Conservation (phyloP, 805 yeast genomes). For the Grigorovia yakushimaensis region DNA sequence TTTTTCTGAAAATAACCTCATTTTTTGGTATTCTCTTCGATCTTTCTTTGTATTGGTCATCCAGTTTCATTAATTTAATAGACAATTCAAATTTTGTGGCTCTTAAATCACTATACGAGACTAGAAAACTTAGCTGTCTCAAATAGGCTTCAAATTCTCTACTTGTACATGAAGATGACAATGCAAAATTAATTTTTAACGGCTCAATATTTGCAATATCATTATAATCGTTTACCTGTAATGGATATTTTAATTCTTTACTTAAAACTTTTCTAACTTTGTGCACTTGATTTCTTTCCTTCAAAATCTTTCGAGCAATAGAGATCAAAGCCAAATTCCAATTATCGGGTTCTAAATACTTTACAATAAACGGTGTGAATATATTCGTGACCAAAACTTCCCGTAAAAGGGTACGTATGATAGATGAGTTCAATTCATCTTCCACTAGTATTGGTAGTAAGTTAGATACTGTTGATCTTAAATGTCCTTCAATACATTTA, state of each 20-base stretch:
- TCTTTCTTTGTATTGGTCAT: neutral
- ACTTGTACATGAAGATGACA: slow-evolving; percentile 6
- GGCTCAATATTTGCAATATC: neutral
- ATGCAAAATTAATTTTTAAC: slow-evolving; percentile 7
- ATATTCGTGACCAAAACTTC: slow-evolving; percentile 58
- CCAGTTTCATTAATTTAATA: slow-evolving; percentile 12
- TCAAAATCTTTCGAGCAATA: slow-evolving; percentile 51
- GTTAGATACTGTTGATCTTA: slow-evolving; percentile 34
- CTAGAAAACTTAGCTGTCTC: slow-evolving; percentile 15
- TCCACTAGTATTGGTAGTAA: slow-evolving; percentile 43
- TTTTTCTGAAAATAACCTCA: slow-evolving; percentile 7
- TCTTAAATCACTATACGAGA: slow-evolving; percentile 11
- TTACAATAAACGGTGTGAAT: slow-evolving; percentile 38
- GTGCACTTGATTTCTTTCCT: slow-evolving; percentile 66
- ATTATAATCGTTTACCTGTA: slow-evolving; percentile 1
- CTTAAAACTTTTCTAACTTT: slow-evolving; percentile 61
- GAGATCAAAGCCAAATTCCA: slow-evolving; percentile 59
- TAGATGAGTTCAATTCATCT: slow-evolving; percentile 35
- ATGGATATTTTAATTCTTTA: slow-evolving; percentile 39
- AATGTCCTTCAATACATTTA: slow-evolving; percentile 39
- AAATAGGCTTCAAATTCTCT: slow-evolving; percentile 23
- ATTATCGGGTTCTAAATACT: slow-evolving; percentile 63
- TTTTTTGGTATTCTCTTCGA: slow-evolving; percentile 2
- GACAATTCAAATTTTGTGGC: slow-evolving; percentile 12
- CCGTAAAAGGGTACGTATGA: slow-evolving; percentile 41